phyloP scores from a whole-genome alignment of 2,329 filamentous ascomycete species.

The Beauveria rudraprayagi region DNA sequence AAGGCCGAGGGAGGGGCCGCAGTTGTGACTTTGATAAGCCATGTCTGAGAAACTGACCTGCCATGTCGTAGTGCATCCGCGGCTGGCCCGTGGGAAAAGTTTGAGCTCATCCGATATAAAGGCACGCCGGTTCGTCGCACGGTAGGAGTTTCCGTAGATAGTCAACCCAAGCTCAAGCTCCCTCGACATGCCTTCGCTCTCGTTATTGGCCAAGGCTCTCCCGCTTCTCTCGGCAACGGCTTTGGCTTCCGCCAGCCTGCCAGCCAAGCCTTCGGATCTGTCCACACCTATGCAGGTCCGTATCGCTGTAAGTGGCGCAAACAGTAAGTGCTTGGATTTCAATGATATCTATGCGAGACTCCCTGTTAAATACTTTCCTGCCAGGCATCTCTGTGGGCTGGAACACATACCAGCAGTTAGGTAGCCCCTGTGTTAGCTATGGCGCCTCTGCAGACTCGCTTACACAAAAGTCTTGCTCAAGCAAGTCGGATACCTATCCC shows the following conservation, averaged over 20 bases:
- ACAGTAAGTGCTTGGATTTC: constrained; percentile 27
- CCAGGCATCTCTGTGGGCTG: constrained; percentile 45
- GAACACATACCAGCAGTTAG: constrained; percentile 45
- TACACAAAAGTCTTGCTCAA: constrained; percentile 34
- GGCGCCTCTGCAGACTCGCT: constrained; percentile 35
- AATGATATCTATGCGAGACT: background rate
- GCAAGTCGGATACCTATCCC: constrained; percentile 39
- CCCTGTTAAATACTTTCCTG: background rate
- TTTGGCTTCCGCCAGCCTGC: constrained; percentile 26
- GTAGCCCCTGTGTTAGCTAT: constrained; percentile 42
- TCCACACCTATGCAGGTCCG: constrained; percentile 48
- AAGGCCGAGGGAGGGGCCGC: background rate
- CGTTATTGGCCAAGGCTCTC: background rate
- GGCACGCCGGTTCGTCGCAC: background rate
- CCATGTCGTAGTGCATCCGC: background rate
- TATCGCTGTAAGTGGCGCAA: constrained; percentile 40
- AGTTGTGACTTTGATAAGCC: background rate
- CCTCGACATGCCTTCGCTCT: constrained; percentile 1
- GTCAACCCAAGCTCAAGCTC: background rate
- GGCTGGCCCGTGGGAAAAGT: background rate
- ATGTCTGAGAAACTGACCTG: background rate
- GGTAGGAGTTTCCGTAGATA: background rate
- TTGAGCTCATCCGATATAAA: background rate
- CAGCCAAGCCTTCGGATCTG: constrained; percentile 37
- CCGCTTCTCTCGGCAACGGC: background rate